Percentiles rank a stretch among this genome's conserved stretches.
phyloP scores from a whole-genome alignment of 2,329 filamentous ascomycete genomes.

The Venturia pyrina region DNA sequence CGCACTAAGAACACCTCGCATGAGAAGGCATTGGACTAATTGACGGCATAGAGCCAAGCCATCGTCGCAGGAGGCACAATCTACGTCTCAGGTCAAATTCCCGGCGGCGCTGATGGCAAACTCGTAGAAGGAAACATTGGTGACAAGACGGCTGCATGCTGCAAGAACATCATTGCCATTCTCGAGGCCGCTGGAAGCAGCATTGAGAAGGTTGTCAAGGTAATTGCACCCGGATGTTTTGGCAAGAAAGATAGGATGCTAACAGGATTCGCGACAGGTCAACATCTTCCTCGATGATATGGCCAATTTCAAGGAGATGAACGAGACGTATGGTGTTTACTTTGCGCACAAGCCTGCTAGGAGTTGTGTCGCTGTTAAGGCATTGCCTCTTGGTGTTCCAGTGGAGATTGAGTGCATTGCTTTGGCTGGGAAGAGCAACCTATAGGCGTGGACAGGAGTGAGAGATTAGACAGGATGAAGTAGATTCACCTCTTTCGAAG shows the following conservation, averaged over 20 bases:
- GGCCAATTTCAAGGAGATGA: slow-evolving; percentile 80
- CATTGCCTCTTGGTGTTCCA: slow-evolving; percentile 74
- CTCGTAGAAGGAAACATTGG: slow-evolving; percentile 55
- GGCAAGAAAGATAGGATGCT: not conserved
- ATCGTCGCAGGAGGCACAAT: slow-evolving; percentile 59
- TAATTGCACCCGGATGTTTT: slow-evolving; percentile 23
- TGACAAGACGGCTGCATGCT: slow-evolving; percentile 60
- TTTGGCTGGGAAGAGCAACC: slow-evolving; percentile 21
- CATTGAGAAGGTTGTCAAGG: slow-evolving; percentile 77
- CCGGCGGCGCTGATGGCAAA: slow-evolving; percentile 51
- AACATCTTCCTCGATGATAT: slow-evolving; percentile 84
- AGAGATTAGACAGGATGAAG: too few species aligned
- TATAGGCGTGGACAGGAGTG: not conserved
- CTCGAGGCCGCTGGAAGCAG: slow-evolving; percentile 71
- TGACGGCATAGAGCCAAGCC: slow-evolving; percentile 39
- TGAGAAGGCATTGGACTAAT: slow-evolving; percentile 6
- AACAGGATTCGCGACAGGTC: not conserved
- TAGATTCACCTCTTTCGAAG: too few species aligned
- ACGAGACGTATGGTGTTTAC: slow-evolving; percentile 74
- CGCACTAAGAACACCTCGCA: slow-evolving; percentile 5
- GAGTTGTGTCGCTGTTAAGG: slow-evolving; percentile 83
- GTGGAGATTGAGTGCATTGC: slow-evolving; percentile 90
- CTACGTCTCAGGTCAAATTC: slow-evolving; percentile 69
- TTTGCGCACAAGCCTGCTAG: slow-evolving; percentile 75
- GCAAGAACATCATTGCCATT: slow-evolving; percentile 74